Evolutionary conservation across 2,329 filamentous ascomycete species (phyloP), one percentile per base, ranked within the genome.

Genomic region (Raffaelea deltoideospora): DNA sequence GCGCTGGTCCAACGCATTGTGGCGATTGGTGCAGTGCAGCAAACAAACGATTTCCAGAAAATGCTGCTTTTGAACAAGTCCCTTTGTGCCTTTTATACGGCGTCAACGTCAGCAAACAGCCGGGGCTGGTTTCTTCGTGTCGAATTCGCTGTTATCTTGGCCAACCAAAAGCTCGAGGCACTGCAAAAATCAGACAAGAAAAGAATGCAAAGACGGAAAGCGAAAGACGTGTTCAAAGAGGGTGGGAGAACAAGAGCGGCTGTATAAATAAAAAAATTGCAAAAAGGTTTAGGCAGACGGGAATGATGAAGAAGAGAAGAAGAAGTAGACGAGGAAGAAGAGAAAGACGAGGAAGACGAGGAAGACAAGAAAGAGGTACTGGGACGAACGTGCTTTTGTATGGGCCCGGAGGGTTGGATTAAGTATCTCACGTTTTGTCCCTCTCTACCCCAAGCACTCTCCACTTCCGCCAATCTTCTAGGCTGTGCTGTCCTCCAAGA

Each of bases 1-100:
- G 37, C n/a, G 11, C 21, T 30, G 4, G 29, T 22, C 39, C 28
- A 38, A 32, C 39, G 22, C 39, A 41, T 41, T 24, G 32, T 41
- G 19, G 4, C 17, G 11, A 20, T 10, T 18, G n/a, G n/a, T n/a
- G n/a, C 23, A 26, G 23, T 8, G 23, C 23, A 26, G 23, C 8
- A 8, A 13, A 26, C 23, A 26, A n/a, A n/a, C n/a, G n/a, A n/a
- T n/a, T n/a, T n/a, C n/a, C n/a, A n/a, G n/a, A n/a, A n/a, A n/a
- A n/a, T n/a, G n/a, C n/a, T n/a, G n/a, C n/a, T n/a, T n/a, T n/a
- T n/a, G n/a, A n/a, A n/a, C n/a, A n/a, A n/a, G n/a, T n/a, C n/a
- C n/a, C n/a, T n/a, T n/a, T n/a, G n/a, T n/a, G n/a, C n/a, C n/a
- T n/a, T n/a, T n/a, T n/a, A n/a, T n/a, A n/a, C n/a, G n/a, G n/a